These are phyloP conservation scores for Coccinonectria pachysandricola DNA, from an alignment of 2,329 filamentous ascomycete species.

Conservation along the genomic window DNA sequence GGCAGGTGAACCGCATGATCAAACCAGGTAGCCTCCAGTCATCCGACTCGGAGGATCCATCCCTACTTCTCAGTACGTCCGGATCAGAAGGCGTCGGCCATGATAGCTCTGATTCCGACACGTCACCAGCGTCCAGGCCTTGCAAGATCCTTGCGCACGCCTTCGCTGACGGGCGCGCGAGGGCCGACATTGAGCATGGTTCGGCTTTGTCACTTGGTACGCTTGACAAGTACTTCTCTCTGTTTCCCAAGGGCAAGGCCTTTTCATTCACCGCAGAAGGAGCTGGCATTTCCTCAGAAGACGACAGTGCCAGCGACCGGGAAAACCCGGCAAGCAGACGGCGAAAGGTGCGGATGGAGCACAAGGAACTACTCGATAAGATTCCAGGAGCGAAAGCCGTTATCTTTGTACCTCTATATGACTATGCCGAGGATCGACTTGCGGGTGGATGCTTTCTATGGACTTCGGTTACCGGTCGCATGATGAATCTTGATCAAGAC, in stretches of 20 bases:
- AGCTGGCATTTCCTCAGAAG: conserved; percentile 18
- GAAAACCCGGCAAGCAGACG: conserved; percentile 6
- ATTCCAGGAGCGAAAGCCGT: conserved; percentile 24
- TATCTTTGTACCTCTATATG: conserved; percentile 26
- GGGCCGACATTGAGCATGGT: conserved; percentile 17
- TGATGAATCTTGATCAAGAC: conserved; percentile 27
- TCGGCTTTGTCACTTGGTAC: conserved; percentile 18
- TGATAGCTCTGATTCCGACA: conserved; percentile 22
- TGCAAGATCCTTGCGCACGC: conserved; percentile 21
- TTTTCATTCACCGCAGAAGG: conserved; percentile 23
- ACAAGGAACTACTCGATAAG: conserved; percentile 23
- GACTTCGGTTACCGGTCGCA: conserved; percentile 22
- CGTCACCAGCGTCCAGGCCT: conserved; percentile 16
- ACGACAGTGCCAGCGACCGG: conserved; percentile 21
- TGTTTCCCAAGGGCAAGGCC: conserved; percentile 20
- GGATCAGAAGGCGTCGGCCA: conserved; percentile 14
- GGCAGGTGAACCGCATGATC: conserved; percentile 3
- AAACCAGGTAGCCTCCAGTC: conserved; percentile 1
- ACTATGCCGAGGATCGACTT: conserved; percentile 24
- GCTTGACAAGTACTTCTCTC: conserved; percentile 20
- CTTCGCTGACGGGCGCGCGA: conserved; percentile 14
- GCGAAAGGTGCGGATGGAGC: conserved; percentile 17
- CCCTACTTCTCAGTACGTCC: conserved; percentile 2
- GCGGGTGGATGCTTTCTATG: conserved; percentile 27
- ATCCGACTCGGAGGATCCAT: conserved; percentile 12